These are phyloP conservation scores for Colletotrichum zoysiae DNA, from an alignment of 2,329 filamentous ascomycete species.

Conservation along the genomic window DNA sequence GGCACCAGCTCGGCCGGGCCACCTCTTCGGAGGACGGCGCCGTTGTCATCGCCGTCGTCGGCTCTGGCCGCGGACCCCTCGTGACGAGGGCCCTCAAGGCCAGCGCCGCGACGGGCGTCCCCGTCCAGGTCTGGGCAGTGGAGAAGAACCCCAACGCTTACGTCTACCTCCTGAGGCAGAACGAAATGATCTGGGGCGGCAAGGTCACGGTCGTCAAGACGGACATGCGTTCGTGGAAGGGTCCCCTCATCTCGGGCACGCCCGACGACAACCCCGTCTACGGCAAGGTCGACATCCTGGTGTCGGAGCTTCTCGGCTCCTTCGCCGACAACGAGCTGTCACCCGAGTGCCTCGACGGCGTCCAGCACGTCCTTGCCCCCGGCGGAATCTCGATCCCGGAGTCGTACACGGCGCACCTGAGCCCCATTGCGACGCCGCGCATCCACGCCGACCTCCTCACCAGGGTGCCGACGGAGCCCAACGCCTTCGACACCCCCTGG, in stretches of 20 bases:
- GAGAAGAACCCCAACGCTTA: constrained; percentile 99
- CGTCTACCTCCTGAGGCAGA: constrained; percentile 90
- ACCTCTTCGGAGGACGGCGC: constrained; percentile 77
- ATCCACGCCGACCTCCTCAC: constrained; percentile 83
- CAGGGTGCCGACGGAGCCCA: constrained; percentile 71
- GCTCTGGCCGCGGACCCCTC: constrained; percentile 91
- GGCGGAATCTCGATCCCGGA: constrained; percentile 94
- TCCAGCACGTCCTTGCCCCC: constrained; percentile 86
- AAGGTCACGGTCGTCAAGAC: constrained; percentile 91
- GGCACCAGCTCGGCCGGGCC: constrained; percentile 78
- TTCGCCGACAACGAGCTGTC: constrained; percentile 98
- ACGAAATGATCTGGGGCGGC: constrained; percentile 82
- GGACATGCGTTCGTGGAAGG: constrained; percentile 97
- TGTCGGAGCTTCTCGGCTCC: constrained; percentile 93
- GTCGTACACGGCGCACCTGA: constrained; percentile 93
- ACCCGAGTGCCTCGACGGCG: constrained; percentile 95
- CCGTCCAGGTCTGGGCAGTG: constrained; percentile 89
- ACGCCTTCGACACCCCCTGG: constrained; percentile 90
- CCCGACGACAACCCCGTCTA: constrained; percentile 60
- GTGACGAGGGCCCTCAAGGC: constrained; percentile 89
- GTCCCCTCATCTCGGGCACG: constrained; percentile 69
- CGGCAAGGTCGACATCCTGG: constrained; percentile 87
- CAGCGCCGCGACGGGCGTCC: constrained; percentile 79
- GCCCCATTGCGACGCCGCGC: constrained; percentile 90
- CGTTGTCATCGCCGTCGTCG: constrained; percentile 91